Evolutionary conservation across 768 basidiomycete species (phyloP), one percentile per base, ranked within the genome.

Genomic region (Amylocystis lapponica): DNA sequence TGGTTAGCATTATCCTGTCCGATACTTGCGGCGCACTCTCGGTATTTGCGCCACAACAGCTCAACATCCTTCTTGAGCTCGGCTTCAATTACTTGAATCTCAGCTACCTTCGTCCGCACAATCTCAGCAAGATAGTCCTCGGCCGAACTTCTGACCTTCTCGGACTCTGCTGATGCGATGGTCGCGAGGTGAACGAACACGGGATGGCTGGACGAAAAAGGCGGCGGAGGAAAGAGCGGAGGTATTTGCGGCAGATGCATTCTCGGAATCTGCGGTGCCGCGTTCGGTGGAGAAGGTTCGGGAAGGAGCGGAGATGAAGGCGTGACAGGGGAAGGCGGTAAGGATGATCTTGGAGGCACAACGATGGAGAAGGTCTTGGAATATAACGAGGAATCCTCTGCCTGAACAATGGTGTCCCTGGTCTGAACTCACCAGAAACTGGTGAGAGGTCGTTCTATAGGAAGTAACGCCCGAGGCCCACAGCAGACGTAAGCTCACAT

Each of bases 161-260:
- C 65, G 0, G 84, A 85, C 52, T 74, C 65, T 26, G 69, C 60
- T 20, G 65, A 57, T 12, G 87, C 86, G 37, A 79, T 55, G 19
- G 72, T 66, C 13, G 81, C 71, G 25, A 90, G 68, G 58, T 85
- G 79, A 32, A 67, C 48, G 55, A 89, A 90, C 31, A 79, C 75
- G 6, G 79, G 78, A 52, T 90, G 83, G 14, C 81, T 78, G 6
- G 87, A 81, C 0, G 82, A 76, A 61, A 85, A 89, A 14, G 87
- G 86, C 17, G 82, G 77, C 14, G 86, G 86, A 21, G 79, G 77
- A 58, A 87, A 83, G 29, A 89, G 63, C 5, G 81, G 72, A 29
- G 72, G 71, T 49, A 84, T 51, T 44, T 70, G 61, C 29, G 77
- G 72, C 33, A 89, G 66, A 58, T 49, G 39, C 19, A 27, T 40